Evolutionary conservation across 208 protist species (phyloP).

Genomic region (Trypanosoma cruzi): DNA sequence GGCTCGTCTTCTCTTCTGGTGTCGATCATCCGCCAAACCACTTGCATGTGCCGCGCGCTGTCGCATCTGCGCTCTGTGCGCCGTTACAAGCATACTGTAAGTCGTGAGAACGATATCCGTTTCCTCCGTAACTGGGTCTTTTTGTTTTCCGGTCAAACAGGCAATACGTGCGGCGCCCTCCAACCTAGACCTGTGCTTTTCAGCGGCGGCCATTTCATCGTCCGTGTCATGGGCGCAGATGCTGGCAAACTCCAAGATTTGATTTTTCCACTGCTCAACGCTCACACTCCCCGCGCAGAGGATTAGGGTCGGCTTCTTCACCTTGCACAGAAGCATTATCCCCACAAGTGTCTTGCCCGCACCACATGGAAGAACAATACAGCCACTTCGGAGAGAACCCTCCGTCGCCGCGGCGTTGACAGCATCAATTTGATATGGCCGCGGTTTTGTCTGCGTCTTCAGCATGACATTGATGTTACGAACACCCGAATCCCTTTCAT

Average conservation of each 20-base stretch:
- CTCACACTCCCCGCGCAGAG: slow-evolving; percentile 95
- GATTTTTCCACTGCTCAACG: slow-evolving; percentile 97
- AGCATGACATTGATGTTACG: slow-evolving; percentile 64
- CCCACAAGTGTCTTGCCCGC: slow-evolving; percentile 99
- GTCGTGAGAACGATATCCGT: slow-evolving; percentile 97
- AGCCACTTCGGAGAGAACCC: slow-evolving; percentile 89
- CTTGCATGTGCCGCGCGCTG: slow-evolving; percentile 14
- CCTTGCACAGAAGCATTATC: slow-evolving; percentile 95
- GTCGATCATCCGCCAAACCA: slow-evolving; percentile 24
- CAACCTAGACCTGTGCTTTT: slow-evolving; percentile 14
- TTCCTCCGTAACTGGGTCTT: slow-evolving; percentile 88
- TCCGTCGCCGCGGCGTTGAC: slow-evolving; percentile 65
- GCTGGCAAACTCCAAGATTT: slow-evolving; percentile 93
- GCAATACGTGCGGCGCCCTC: slow-evolving; percentile 76
- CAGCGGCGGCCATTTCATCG: not conserved
- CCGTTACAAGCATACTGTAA: slow-evolving; percentile 98
- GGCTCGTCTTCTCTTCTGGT: slow-evolving; percentile 12
- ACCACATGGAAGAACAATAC: slow-evolving; percentile 99
- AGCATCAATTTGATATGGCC: slow-evolving; percentile 83
- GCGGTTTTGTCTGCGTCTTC: slow-evolving; percentile 73
- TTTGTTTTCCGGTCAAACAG: slow-evolving; percentile 93
- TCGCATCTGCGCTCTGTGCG: slow-evolving; percentile 53
- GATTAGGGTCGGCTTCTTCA: slow-evolving; percentile 96
- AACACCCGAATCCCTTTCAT: slow-evolving; percentile 64
- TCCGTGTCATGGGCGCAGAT: slow-evolving; percentile 39